Conservation (phyloP, 805 yeast genomes). For the Cyberlindnera nakhonratchasimensis region DNA sequence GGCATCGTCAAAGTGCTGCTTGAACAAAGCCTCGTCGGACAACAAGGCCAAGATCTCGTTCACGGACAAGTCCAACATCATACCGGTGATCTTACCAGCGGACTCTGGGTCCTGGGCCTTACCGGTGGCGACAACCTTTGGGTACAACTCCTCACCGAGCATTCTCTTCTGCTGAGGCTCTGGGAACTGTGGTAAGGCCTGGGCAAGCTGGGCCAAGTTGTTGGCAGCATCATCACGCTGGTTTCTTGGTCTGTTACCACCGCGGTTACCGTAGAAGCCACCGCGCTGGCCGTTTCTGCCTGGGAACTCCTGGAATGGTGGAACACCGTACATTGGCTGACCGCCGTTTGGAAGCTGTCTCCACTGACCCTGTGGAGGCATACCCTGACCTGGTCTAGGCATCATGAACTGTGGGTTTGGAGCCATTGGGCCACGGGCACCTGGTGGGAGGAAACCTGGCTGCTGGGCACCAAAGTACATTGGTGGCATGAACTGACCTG, state of each 20-base stretch:
- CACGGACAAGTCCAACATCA: conserved; percentile 94
- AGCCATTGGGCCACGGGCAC: conserved; percentile 78
- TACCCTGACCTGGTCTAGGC: conserved; percentile 50
- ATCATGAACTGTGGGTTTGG: conserved; percentile 80
- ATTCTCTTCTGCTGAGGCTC: conserved; percentile 95
- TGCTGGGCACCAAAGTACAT: conserved; percentile 64
- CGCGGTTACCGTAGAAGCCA: conserved; percentile 45
- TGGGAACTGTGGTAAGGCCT: conserved; percentile 59
- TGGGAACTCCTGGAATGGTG: conserved; percentile 68
- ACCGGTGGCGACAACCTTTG: conserved; percentile 82
- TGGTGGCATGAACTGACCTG: conserved; percentile 81
- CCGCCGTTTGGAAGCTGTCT: conserved; percentile 76
- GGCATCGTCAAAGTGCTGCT: conserved; percentile 91
- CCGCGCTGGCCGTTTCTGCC: conserved; percentile 42
- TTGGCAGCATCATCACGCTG: conserved; percentile 31
- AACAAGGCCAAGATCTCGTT: conserved; percentile 83
- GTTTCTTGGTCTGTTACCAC: conserved; percentile 37
- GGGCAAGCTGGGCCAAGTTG: conserved; percentile 46
- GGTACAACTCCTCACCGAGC: conserved; percentile 96
- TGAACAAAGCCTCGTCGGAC: conserved; percentile 86
- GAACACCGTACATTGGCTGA: conserved; percentile 82
- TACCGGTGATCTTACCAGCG: conserved; percentile 98
- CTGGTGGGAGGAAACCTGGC: conserved; percentile 81
- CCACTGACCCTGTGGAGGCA: conserved; percentile 64
- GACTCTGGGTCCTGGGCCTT: conserved; percentile 89